Conservation (phyloP, 257 asterid genomes). For the Plantago elongata region DNA sequence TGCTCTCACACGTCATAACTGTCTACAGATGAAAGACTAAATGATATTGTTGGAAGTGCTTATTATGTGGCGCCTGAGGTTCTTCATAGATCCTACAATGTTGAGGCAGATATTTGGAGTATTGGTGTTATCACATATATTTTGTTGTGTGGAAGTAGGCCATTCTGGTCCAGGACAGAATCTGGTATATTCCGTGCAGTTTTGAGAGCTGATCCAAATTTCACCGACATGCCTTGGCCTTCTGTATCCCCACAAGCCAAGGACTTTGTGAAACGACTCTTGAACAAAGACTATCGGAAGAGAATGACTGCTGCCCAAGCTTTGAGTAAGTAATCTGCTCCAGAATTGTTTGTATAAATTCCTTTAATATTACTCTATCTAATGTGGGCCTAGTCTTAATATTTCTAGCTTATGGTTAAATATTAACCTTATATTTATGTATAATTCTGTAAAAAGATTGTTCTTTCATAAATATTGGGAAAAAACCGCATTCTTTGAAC, state of each 20-base stretch:
- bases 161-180: slow-evolving; percentile 97
- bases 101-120: slow-evolving; percentile 98
- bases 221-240: slow-evolving; percentile 94
- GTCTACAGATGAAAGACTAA: slow-evolving; percentile 79
- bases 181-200: slow-evolving; percentile 96
- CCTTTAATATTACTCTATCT: too few relatives aligned
- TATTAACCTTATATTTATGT: too few relatives aligned
- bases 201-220: slow-evolving; percentile 90
- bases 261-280: slow-evolving; percentile 84
- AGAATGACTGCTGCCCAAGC: slow-evolving; percentile 99
- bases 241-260: slow-evolving; percentile 73
- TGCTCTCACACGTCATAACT: not conserved
- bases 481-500: too few relatives aligned
- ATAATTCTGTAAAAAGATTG: too few relatives aligned
- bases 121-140: slow-evolving; percentile 90
- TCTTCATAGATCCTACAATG: slow-evolving; percentile 90
- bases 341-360: too few relatives aligned
- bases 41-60: slow-evolving; percentile 98
- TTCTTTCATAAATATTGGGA: too few relatives aligned
- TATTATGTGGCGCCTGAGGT: slow-evolving; percentile 99
- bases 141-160: slow-evolving; percentile 94
- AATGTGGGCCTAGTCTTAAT: too few relatives aligned
- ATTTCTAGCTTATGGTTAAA: too few relatives aligned
- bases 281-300: slow-evolving; percentile 90
- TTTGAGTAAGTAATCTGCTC: slow-evolving; percentile 59